Base-by-base conservation (phyloP, 2,329 filamentous ascomycete species). In the Coniella lustricola region DNA sequence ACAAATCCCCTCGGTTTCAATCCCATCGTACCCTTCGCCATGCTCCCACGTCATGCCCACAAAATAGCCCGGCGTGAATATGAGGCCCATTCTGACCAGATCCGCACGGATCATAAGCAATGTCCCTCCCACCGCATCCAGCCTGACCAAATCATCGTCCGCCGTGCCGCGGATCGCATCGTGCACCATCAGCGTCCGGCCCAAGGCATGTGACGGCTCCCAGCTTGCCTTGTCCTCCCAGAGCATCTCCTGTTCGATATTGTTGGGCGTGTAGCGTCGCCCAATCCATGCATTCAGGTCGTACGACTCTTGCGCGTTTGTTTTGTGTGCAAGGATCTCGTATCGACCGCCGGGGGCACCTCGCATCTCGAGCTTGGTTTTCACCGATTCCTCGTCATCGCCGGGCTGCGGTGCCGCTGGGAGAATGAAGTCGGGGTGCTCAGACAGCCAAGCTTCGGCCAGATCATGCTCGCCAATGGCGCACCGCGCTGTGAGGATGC, bases 221-320 rank as follows among this genome's bases (percentile, higher is more conserved):
- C 38, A 40, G 38, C 38, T 40, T 13, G 38, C 38, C 38, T 40
- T 40, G 21, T 40, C 38, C 21, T 16, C 20, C 38, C 38, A 40
- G 1, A 40, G 21, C 38, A 7, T 40, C 14, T 40, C 18, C 38
- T 40, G 38, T 21, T 40, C 18, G 21, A 9, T n/a, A 10, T 40
- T 21, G 38, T 21, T 29, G n/a, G 38, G 38, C 14, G 14, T 14
- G 16, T 7, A 22, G 21, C 38, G 38, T n/a, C 22, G 12, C 16
- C 38, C 38, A 4, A 12, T 40, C 38, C 38, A 40, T n/a, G 38
- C 38, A 21, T 40, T 40, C 8, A 40, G 21, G 38, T 40, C 38
- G 14, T 31, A 40, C 18, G 38, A 22, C n/a, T 21, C 21, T 21
- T 10, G 3, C 20, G 38, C 38, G n/a, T 21, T 25, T 21, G 16